A percentile compares a stretch with the other conserved stretches of the same genome.
Conservation (phyloP, 495 filamentous ascomycete genomes). For the Rostrohypoxylon terebratum region DNA sequence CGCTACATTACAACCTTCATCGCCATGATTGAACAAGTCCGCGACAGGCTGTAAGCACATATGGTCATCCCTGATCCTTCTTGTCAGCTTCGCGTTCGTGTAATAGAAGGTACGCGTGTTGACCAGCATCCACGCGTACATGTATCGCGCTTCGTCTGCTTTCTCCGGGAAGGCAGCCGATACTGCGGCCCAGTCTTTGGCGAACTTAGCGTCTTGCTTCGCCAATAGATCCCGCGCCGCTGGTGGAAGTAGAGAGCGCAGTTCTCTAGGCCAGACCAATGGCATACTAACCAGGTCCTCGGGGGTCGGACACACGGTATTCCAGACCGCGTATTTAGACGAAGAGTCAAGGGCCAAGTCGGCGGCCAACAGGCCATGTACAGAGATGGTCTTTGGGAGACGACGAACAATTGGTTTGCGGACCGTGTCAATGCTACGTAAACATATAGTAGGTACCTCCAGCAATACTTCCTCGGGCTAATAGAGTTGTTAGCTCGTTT, state of each 20-base stretch:
- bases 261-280: conserved; percentile 69
- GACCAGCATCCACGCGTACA: conserved; percentile 82
- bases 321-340: conserved; percentile 65
- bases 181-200: conserved; percentile 69
- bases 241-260: conserved; percentile 63
- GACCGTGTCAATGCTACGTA: conserved; percentile 71
- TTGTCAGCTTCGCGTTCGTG: conserved; percentile 63
- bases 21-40: conserved; percentile 87
- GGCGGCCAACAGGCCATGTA: conserved; percentile 78
- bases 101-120: conserved; percentile 88
- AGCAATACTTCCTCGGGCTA: conserved; percentile 69
- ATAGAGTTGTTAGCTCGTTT: conserved; percentile 4
- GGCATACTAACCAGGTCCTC: conserved; percentile 75
- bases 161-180: conserved; percentile 61
- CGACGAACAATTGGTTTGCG: conserved; percentile 62
- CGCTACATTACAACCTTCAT: conserved; percentile 71
- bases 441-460: conserved; percentile 69
- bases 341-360: conserved; percentile 68
- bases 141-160: conserved; percentile 66
- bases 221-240: conserved; percentile 63
- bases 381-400: conserved; percentile 63
- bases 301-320: conserved; percentile 72
- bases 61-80: conserved; percentile 71
- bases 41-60: conserved; percentile 87
- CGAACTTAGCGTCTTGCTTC: conserved; percentile 71